Percentiles rank a stretch among this genome's conserved stretches.
These are phyloP conservation scores for Drechslerella dactyloides DNA, from an alignment of 2,329 filamentous ascomycete genomes.

Conservation along the genomic window DNA sequence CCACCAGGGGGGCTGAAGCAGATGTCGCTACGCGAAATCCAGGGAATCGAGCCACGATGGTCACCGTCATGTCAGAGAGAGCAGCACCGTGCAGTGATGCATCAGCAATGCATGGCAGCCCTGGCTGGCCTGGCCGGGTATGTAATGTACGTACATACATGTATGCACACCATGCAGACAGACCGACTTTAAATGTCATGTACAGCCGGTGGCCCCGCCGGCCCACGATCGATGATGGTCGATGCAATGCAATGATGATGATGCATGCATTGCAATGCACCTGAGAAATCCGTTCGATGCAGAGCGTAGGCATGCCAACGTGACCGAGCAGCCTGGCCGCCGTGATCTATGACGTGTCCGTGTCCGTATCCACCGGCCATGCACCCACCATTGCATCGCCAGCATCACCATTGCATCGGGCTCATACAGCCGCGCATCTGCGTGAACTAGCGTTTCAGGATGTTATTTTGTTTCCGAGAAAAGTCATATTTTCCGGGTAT, in stretches of 20 bases:
- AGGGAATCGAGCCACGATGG: constrained; percentile 9
- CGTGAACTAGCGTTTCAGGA: too few relatives aligned
- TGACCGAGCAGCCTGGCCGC: background rate
- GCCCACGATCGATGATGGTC: background rate
- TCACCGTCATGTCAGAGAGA: too few relatives aligned
- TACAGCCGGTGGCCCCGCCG: too few relatives aligned
- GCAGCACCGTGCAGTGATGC: constrained; percentile 3
- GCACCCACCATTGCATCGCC: too few relatives aligned
- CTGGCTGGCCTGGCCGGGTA: too few relatives aligned
- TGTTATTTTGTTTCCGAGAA: too few relatives aligned
- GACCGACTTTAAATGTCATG: too few relatives aligned
- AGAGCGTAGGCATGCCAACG: background rate
- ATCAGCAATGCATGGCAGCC: background rate
- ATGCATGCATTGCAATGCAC: background rate
- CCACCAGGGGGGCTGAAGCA: background rate
- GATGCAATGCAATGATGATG: background rate
- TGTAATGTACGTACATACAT: background rate
- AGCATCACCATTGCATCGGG: too few relatives aligned
- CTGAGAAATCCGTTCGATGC: background rate
- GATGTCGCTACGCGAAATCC: background rate
- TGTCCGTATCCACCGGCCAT: background rate
- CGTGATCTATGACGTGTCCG: constrained; percentile 8
- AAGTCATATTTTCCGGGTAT: too few relatives aligned
- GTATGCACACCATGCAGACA: background rate
- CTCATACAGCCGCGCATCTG: too few relatives aligned